Evolutionary conservation across 441 rosid genomes (phyloP).

Genomic region (Erodium chrysanthum): DNA sequence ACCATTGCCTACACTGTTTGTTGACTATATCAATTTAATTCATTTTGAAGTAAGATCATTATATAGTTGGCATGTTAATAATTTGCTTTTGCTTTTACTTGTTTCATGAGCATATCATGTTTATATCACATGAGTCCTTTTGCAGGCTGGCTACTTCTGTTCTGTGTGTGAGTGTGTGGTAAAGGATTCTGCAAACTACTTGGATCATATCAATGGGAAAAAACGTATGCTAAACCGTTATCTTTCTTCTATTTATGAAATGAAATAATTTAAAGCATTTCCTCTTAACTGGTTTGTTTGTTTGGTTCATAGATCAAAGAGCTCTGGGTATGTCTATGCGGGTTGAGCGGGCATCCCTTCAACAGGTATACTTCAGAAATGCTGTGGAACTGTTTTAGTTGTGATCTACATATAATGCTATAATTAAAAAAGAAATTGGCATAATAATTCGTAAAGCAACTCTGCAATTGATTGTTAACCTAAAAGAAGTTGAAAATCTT

Average conservation of each 20-base stretch:
- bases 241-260: neutral
- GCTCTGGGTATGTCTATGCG: slow-evolving; percentile 99
- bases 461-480: neutral
- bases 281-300: neutral
- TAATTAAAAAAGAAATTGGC: neutral
- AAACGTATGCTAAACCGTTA: slow-evolving; percentile 46
- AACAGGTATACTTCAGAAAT: slow-evolving; percentile 40
- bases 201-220: slow-evolving; percentile 97
- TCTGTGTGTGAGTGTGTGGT: slow-evolving; percentile 93
- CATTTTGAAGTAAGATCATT: too few relatives aligned
- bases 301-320: slow-evolving; percentile 63
- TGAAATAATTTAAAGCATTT: neutral
- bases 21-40: too few relatives aligned
- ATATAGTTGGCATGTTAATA: too few relatives aligned
- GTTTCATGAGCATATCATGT: slow-evolving; percentile 12
- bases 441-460: neutral
- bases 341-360: slow-evolving; percentile 80
- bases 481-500: slow-evolving; percentile 6
- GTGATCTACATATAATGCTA: neutral
- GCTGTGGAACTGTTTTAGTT: neutral
- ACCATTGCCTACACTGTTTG: too few relatives aligned
- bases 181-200: slow-evolving; percentile 96
- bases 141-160: slow-evolving; percentile 92
- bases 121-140: slow-evolving; percentile 18
- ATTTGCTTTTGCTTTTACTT: slow-evolving; percentile 1